Evolutionary conservation across 2,329 filamentous ascomycete genomes (phyloP), one percentile per base, ranked within the genome.

Genomic region (Pseudogymnoascus sp.): DNA sequence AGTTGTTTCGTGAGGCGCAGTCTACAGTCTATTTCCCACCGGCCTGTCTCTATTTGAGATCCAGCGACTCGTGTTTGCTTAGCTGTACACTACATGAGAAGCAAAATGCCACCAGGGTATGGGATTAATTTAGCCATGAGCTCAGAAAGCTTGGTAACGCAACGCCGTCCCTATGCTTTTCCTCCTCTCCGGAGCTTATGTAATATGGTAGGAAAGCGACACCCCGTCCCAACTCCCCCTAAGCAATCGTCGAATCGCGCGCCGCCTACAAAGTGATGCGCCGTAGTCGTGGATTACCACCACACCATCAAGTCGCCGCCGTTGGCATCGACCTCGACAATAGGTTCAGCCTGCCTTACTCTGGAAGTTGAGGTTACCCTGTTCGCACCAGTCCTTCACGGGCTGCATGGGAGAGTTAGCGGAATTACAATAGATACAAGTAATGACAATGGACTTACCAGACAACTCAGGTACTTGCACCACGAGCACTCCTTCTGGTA

Each of bases 381-480:
- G 51, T 18, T 87, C 82, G 70, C 87, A 90, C 87, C 87, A 90
- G 69, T 85, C 79, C 67, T 82, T 88, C 63, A 90, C 79, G 64
- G 84, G 82, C 84, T 87, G 62, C 40, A 63, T 29, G 18, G 26
- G 16, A 31, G 11, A 60, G 66, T 75, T 69, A 75, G 72, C 40
- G 40, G 7, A n/a, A 40, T 51, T 39, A 61, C 34, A 3, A 37
- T 18, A 64, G 21, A 51, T 8, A 45, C 45, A 40, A 29, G 36
- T 10, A 29, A 26, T 37, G 59, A 1, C n/a, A 37, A 51, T 26
- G 29, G 34, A 34, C 31, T 84, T 79, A 95, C 91, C 77, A 99
- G 77, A 73, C 95, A 99, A 74, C 89, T 96, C 70, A 99, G 77
- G 72, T 96, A 95, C 79, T 96, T 95, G 81, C 95, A 99, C 95